Evolutionary conservation across 257 asterid genomes (phyloP).

Genomic region (Asclepias syriaca): DNA sequence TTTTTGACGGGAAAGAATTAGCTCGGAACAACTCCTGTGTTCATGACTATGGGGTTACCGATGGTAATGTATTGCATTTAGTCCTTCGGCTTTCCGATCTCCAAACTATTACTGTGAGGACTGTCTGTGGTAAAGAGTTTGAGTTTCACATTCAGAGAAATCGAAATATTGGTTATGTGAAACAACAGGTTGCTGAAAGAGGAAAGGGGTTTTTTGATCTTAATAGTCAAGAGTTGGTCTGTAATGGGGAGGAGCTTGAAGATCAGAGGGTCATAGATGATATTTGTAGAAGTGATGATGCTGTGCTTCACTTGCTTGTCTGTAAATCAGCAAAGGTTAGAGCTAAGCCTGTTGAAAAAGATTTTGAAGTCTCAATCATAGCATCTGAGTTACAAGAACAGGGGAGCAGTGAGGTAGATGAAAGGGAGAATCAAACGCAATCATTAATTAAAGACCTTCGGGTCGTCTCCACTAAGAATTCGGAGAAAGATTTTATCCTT

Average conservation of each 20-base stretch:
- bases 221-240: conserved; percentile 50
- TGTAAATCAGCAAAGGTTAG: conserved; percentile 56
- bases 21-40: conserved; percentile 53
- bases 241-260: conserved; percentile 70
- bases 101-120: conserved; percentile 63
- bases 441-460: conserved; percentile 27
- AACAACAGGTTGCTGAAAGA: conserved; percentile 55
- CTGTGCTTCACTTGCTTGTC: conserved; percentile 62
- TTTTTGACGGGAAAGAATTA: conserved; percentile 71
- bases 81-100: conserved; percentile 62
- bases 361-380: conserved; percentile 55
- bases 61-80: conserved; percentile 65
- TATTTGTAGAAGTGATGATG: conserved; percentile 48
- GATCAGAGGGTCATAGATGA: conserved; percentile 68
- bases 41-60: conserved; percentile 56
- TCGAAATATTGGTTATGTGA: conserved; percentile 63
- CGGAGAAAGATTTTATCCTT: conserved; percentile 28
- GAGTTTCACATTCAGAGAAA: conserved; percentile 57
- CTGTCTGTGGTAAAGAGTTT: conserved; percentile 67
- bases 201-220: conserved; percentile 40
- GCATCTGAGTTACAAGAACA: conserved; percentile 35
- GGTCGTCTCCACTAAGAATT: conserved; percentile 19
- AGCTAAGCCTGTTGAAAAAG: conserved; percentile 41
- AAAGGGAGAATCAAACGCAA: conserved; percentile 4
- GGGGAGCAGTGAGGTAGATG: conserved; percentile 23